A percentile compares a stretch with the other conserved stretches of the same genome.
These are phyloP conservation scores for Harrya chromipes DNA, from an alignment of 768 basidiomycete species.

Conservation along the genomic window DNA sequence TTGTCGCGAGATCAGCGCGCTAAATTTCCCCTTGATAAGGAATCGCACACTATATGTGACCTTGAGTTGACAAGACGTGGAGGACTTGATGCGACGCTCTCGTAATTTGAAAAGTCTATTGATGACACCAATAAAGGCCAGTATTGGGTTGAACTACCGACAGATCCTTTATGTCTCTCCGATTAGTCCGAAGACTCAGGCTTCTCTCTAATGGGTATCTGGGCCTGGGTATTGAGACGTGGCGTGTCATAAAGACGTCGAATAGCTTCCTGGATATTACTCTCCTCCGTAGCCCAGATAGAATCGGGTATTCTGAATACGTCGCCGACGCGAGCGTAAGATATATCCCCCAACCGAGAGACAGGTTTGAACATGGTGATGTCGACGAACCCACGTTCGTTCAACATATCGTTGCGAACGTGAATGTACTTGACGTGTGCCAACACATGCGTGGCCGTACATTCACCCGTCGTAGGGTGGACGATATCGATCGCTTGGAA, in stretches of 20 bases:
- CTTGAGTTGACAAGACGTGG: no score
- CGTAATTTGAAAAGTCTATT: no score
- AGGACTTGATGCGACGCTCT: no score
- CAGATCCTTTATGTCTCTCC: no score
- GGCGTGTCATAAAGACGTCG: background rate
- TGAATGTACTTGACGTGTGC: constrained; percentile 41
- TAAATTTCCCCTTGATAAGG: no score
- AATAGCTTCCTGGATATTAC: constrained; percentile 4
- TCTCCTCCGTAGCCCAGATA: constrained; percentile 19
- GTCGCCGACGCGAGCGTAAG: constrained; percentile 32
- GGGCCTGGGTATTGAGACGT: background rate
- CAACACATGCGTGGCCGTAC: constrained; percentile 33
- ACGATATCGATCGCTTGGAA: constrained; percentile 34
- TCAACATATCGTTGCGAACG: constrained; percentile 40
- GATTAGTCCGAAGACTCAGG: no score
- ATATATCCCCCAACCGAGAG: constrained; percentile 37
- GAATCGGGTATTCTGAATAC: constrained; percentile 23
- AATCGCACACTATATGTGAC: no score
- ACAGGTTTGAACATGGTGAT: constrained; percentile 35
- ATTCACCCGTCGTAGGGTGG: constrained; percentile 25
- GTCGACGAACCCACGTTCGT: constrained; percentile 34
- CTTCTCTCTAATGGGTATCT: no score
- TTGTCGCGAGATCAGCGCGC: no score
- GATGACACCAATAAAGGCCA: no score
- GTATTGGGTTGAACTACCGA: no score